phyloP scores from a whole-genome alignment of 2,329 filamentous ascomycete species.

The Ophiostoma novo-ulmi region DNA sequence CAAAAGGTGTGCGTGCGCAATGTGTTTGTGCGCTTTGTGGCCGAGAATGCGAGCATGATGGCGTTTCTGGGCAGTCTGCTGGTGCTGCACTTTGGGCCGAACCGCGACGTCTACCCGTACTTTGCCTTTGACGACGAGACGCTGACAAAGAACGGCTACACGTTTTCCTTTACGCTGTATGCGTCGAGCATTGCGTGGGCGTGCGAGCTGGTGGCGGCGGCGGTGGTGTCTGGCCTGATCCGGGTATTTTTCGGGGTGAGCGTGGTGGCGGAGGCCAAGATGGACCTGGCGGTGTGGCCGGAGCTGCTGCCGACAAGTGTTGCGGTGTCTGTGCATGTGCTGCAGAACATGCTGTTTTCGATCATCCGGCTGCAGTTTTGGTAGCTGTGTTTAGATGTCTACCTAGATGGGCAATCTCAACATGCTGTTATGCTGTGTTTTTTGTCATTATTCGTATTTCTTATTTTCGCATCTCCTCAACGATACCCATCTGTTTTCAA shows the following conservation, averaged over 20 bases:
- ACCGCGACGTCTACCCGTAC: constrained; percentile 65
- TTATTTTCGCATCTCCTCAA: constrained; percentile 13
- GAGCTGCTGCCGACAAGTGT: constrained; percentile 62
- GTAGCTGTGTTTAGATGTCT: constrained; percentile 11
- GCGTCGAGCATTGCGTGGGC: constrained; percentile 61
- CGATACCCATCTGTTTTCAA: constrained; percentile 16
- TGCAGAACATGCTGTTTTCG: constrained; percentile 69
- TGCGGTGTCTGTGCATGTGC: constrained; percentile 60
- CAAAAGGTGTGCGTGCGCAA: constrained; percentile 62
- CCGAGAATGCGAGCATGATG: constrained; percentile 65
- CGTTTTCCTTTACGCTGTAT: constrained; percentile 59
- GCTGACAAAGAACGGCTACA: constrained; percentile 40
- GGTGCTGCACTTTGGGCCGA: constrained; percentile 61
- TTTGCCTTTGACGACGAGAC: constrained; percentile 56
- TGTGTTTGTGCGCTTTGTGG: constrained; percentile 62
- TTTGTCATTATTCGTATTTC: not conserved
- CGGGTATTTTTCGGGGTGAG: constrained; percentile 55
- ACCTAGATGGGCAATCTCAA: not conserved
- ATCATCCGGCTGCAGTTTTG: constrained; percentile 61
- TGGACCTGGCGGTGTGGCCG: constrained; percentile 61
- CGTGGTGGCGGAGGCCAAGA: constrained; percentile 59
- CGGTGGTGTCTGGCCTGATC: constrained; percentile 55
- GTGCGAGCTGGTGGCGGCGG: constrained; percentile 59
- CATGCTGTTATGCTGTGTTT: constrained; percentile 6
- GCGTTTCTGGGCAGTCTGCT: constrained; percentile 61